Evolutionary conservation across 805 yeast species (phyloP).

Genomic region (Barnettozyma siamensis): DNA sequence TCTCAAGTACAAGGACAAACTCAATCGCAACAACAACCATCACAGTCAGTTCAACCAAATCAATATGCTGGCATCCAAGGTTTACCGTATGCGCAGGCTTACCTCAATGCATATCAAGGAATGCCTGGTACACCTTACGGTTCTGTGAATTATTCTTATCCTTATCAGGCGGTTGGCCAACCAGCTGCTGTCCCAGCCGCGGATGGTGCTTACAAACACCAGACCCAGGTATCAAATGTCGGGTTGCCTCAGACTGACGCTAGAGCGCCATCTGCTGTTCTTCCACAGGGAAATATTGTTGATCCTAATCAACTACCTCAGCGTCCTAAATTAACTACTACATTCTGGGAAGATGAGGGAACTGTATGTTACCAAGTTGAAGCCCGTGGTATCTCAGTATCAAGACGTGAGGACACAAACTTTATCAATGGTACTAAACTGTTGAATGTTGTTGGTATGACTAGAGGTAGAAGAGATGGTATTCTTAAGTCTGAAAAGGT

Average conservation of each 20-base stretch:
- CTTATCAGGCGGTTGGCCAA: conserved; percentile 7
- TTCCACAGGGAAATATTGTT: conserved; percentile 14
- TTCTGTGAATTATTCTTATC: conserved; percentile 10
- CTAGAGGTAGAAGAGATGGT: conserved; percentile 69
- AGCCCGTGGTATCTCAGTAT: conserved; percentile 61
- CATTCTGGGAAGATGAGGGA: conserved; percentile 74
- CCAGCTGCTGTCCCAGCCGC: neutral
- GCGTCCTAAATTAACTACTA: conserved; percentile 62
- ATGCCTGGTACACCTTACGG: neutral
- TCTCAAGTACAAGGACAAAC: neutral
- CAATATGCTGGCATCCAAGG: conserved; percentile 1
- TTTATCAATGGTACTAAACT: conserved; percentile 70
- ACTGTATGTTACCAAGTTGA: conserved; percentile 70
- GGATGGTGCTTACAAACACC: conserved; percentile 6
- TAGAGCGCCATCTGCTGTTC: conserved; percentile 2
- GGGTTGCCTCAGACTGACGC: conserved; percentile 1
- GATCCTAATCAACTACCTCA: conserved; percentile 28
- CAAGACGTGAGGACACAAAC: conserved; percentile 64
- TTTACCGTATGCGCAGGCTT: conserved; percentile 1
- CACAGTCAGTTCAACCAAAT: neutral
- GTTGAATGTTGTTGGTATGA: conserved; percentile 66
- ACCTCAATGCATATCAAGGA: neutral
- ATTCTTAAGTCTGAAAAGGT: conserved; percentile 61
- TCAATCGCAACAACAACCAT: conserved; percentile 1
- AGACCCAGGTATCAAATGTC: neutral